These are phyloP conservation scores for Saccharomycopsis sp. DNA, from an alignment of 805 yeast species.

Conservation along the genomic window DNA sequence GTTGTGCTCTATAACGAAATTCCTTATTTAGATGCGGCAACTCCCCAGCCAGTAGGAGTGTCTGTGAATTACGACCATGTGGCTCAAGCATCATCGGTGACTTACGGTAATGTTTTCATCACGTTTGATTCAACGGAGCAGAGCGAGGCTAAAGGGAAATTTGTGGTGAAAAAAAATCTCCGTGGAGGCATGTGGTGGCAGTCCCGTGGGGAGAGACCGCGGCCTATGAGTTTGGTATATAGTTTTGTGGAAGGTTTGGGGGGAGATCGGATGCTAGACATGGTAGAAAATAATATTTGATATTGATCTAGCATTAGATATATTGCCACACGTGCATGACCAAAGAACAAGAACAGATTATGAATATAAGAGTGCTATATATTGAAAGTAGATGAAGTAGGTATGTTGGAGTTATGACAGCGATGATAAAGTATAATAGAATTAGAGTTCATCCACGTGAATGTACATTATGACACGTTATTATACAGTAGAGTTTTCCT, in stretches of 20 bases:
- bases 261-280: conserved; percentile 2
- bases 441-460: too few species aligned
- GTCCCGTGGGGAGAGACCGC: conserved; percentile 61
- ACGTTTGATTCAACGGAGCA: conserved; percentile 62
- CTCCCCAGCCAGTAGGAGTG: neutral
- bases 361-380: too few species aligned
- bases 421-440: too few species aligned
- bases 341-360: too few species aligned
- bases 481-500: too few species aligned
- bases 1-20: conserved; percentile 2
- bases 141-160: conserved; percentile 52
- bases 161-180: conserved; percentile 39
- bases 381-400: too few species aligned
- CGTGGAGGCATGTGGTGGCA: conserved; percentile 98
- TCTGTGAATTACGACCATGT: neutral
- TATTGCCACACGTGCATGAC: too few species aligned
- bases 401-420: too few species aligned
- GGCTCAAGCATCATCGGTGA: neutral
- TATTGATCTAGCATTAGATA: too few species aligned
- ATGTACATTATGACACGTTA: too few species aligned
- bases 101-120: conserved; percentile 35
- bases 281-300: too few species aligned
- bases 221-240: conserved; percentile 29
- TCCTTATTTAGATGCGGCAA: neutral
- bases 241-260: conserved; percentile 35